phyloP scores from a whole-genome alignment of 805 yeast genomes.

The Sugiyamaella chiloensis region DNA sequence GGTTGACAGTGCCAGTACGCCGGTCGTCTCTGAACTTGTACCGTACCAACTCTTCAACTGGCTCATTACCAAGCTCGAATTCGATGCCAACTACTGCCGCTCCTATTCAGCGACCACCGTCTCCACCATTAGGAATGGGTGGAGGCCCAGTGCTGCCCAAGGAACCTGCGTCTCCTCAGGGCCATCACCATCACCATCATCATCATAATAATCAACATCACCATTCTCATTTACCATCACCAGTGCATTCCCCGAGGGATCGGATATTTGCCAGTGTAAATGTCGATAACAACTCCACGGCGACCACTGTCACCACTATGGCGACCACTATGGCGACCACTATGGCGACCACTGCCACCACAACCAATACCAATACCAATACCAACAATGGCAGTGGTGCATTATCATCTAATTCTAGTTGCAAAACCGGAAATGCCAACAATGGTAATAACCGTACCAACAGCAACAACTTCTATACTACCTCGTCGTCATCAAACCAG shows the following conservation, averaged over 20 bases:
- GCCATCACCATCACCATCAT: background rate
- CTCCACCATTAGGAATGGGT: background rate
- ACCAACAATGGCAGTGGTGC: no score
- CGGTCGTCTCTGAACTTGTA: background rate
- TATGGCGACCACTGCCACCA: no score
- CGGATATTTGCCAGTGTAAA: background rate
- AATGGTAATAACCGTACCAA: constrained; percentile 2
- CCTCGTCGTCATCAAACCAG: background rate
- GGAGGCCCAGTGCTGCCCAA: background rate
- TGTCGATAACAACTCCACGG: constrained; percentile 1
- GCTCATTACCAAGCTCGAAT: background rate
- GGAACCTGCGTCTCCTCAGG: background rate
- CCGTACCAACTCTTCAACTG: constrained; percentile 1
- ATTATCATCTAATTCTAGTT: no score
- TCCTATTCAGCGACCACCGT: background rate
- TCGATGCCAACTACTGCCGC: background rate
- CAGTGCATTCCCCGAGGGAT: constrained; percentile 2
- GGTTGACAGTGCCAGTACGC: background rate
- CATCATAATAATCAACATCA: no score
- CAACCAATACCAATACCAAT: no score
- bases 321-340: no score
- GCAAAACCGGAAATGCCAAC: constrained; percentile 3
- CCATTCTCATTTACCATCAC: background rate
- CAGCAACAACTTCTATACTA: background rate
- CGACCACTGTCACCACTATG: no score